Evolutionary conservation across 2,329 filamentous ascomycete genomes (phyloP).

Genomic region (Penicillium sp.): DNA sequence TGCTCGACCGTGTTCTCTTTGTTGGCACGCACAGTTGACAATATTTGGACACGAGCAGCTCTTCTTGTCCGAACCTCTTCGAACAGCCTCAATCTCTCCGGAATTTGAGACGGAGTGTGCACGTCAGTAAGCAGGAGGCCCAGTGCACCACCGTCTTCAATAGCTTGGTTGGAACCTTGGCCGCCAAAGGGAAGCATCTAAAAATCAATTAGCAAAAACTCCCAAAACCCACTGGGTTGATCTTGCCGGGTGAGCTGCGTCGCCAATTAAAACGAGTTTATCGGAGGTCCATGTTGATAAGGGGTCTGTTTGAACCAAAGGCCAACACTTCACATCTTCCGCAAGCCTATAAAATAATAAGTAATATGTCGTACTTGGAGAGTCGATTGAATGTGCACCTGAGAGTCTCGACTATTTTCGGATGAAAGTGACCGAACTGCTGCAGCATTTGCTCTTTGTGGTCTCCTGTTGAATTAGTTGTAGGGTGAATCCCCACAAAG

Average conservation of each 20-base stretch:
- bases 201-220: neutral
- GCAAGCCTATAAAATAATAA: constrained; percentile 5
- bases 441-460: constrained; percentile 23
- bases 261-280: constrained; percentile 31
- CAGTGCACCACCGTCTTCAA: constrained; percentile 35
- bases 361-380: neutral
- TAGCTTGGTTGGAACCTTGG: constrained; percentile 35
- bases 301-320: constrained; percentile 27
- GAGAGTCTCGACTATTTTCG: constrained; percentile 19
- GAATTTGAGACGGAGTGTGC: constrained; percentile 12
- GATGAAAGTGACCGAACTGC: constrained; percentile 27
- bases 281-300: constrained; percentile 25
- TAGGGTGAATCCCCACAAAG: constrained; percentile 27
- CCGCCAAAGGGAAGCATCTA: constrained; percentile 32
- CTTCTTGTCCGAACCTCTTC: constrained; percentile 21
- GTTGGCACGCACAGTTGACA: constrained; percentile 13
- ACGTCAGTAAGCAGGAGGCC: constrained; percentile 20
- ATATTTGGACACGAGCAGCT: constrained; percentile 24
- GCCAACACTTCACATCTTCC: constrained; percentile 26
- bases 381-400: constrained; percentile 6
- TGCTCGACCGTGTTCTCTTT: neutral
- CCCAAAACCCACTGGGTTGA: neutral
- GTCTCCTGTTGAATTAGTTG: neutral
- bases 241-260: constrained; percentile 33
- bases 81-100: constrained; percentile 20